These are phyloP conservation scores for Kodamaea suecica DNA, from an alignment of 1,139 yeast genomes.

Conservation along the genomic window DNA sequence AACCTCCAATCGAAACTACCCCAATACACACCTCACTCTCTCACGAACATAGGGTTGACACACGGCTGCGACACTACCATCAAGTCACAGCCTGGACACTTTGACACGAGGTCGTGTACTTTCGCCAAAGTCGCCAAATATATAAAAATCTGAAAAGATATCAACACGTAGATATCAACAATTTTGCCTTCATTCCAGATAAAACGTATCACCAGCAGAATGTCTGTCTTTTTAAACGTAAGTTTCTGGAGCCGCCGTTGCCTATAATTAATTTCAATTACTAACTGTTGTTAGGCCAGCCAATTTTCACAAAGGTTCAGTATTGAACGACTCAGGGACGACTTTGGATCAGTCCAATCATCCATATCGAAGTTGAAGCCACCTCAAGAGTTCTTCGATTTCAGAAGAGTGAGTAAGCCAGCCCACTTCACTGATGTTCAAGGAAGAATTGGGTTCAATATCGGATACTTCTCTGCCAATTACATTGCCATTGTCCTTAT, in stretches of 20 bases:
- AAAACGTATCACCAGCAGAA: constrained; percentile 3
- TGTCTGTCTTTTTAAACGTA: constrained; percentile 12
- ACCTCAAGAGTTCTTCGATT: constrained; percentile 90
- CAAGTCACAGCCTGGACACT: too few relatives aligned
- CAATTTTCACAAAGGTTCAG: constrained; percentile 23
- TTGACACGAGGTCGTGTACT: constrained; percentile 1
- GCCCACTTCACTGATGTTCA: constrained; percentile 90
- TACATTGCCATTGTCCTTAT: constrained; percentile 73
- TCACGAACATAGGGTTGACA: too few relatives aligned
- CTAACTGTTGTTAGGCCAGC: constrained; percentile 13
- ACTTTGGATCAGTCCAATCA: constrained; percentile 37
- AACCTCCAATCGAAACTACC: too few relatives aligned
- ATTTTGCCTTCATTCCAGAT: background rate
- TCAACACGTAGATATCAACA: constrained; percentile 5
- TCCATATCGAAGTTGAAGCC: constrained; percentile 76
- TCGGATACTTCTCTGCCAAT: constrained; percentile 85
- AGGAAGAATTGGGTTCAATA: constrained; percentile 79
- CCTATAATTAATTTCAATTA: background rate
- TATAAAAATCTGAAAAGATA: background rate
- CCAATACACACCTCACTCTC: too few relatives aligned
- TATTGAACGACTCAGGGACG: constrained; percentile 22
- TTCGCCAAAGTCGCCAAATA: background rate
- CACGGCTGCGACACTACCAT: too few relatives aligned
- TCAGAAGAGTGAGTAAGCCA: constrained; percentile 89
- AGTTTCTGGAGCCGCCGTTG: constrained; percentile 3